Base-by-base conservation (phyloP, 1,284 basidiomycete genomes). In the Cutaneotrichosporon mucoides region DNA sequence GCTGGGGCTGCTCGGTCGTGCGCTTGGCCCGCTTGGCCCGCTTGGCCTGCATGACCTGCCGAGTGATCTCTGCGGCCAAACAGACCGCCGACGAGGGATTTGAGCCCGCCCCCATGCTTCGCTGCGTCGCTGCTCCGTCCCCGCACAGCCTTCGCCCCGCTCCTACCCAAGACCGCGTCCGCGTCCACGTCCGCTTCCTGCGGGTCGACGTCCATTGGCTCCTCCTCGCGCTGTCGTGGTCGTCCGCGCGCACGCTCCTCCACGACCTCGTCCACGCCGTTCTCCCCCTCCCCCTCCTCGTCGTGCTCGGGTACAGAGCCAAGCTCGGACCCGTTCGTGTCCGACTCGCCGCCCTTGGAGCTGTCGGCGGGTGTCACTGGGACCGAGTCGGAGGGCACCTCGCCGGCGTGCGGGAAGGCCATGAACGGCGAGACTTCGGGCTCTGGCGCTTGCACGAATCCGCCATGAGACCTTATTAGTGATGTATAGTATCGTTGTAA, bases 401-500 rank as follows among this genome's bases (percentile, higher is more conserved):
- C 53, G 40, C 53, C 62, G 0, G 59, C 56, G 37, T 56, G 55
- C 2, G 75, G 75, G 68, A 77, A 76, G 2, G 66, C 53, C 35
- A 62, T 64, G 70, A 79, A 78, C 1, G 76, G 73, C 6, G 65
- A 63, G 6, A 55, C 56, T 3, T 50, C 59, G 0, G 77, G 77
- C 45, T 66, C 64, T 0, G 68, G 51, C 5, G 73, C 71, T 63
- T 77, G 77, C 11, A 55, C 66, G 59, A 68, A 78, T 2, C 73
- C 73, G 4, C 76, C 76, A 48, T 79, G 76, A 0, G 75, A 76
- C 5, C 69, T 67, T 50, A 79, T 79, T 33, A 79, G 67, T 16
- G 76, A 78, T n/a, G 77, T 69, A 66, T 79, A 79, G 60, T 79
- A 79, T 16, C 72, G 66, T 53, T 79, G 78, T 1, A 79, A 61